Base-by-base conservation (phyloP, 805 yeast species). In the Lipomyces kockii region DNA sequence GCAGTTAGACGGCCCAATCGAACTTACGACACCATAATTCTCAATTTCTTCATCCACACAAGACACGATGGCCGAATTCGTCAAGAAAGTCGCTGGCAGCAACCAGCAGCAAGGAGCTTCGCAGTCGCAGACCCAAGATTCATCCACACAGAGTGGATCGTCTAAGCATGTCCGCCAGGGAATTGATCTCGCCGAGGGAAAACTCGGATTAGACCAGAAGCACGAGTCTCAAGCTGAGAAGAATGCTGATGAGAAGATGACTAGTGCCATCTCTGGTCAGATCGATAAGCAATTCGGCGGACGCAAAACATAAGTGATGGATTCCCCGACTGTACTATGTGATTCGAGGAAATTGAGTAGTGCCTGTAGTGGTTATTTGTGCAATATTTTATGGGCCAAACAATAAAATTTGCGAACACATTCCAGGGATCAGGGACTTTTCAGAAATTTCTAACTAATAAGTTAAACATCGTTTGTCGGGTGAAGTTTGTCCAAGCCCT, bases 171-270 rank as follows among this genome's bases (percentile, higher is more conserved):
- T 66, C 25, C 70, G 70, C 64, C 55, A 60, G 49, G 67, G 66
- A 25, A 62, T 66, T 29, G 73, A 70, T 35, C 22, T 51, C 14
- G 49, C 60, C 58, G 73, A 70, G 46, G 64, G 60, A 25, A 61
- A 58, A 46, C 43, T 70, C 20, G 73, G 73, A 20, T 25, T 63
- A 58, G 71, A 70, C 58, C 73, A 70, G 53, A 63, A 63, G 62
- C 68, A 58, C 57, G 71, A 70, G 62, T 52, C 68, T 17, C 62
- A 61, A 56, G 65, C 70, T 5, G 73, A 70, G 65, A 70, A 64
- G 62, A 58, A 60, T 17, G 64, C 63, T 34, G 73, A 70, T 32
- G 61, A 64, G 61, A 65, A 66, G 57, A 43, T 70, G 39, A 57
- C 66, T n/a, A n/a, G 53, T 17, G 37, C 43, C 27, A 58, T 67